These are phyloP conservation scores for Hansfordia pulvinata DNA, from an alignment of 2,329 filamentous ascomycete species.

Conservation along the genomic window DNA sequence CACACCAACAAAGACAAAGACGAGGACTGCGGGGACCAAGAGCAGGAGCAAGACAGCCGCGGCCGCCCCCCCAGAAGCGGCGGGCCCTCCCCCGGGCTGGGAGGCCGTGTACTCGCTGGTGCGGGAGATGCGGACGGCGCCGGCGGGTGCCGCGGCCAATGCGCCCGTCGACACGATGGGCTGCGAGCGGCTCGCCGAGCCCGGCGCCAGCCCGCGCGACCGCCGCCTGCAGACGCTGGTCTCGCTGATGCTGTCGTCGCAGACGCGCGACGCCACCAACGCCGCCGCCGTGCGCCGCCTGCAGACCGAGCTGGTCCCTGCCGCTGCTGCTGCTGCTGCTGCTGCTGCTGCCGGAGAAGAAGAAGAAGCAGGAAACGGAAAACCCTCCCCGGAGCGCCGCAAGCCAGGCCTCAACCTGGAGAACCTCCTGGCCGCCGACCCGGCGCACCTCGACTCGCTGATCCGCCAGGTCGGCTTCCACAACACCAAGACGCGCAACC, in stretches of 20 bases:
- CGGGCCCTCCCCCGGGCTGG: constrained; percentile 32
- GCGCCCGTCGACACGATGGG: constrained; percentile 97
- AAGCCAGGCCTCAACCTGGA: constrained; percentile 54
- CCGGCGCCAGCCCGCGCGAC: constrained; percentile 32
- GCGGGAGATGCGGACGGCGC: constrained; percentile 54
- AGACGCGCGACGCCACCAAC: constrained; percentile 88
- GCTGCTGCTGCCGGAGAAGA: background rate
- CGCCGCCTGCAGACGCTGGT: constrained; percentile 78
- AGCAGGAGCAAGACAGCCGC: background rate
- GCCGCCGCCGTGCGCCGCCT: constrained; percentile 70
- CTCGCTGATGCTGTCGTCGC: constrained; percentile 78
- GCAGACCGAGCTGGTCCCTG: constrained; percentile 55
- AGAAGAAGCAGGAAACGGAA: too few species aligned
- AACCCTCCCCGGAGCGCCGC: background rate
- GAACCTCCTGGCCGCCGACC: constrained; percentile 61
- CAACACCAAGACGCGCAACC: constrained; percentile 81
- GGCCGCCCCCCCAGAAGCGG: constrained; percentile 4
- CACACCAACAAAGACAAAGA: background rate
- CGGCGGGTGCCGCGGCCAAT: constrained; percentile 42
- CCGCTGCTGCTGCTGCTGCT: constrained; percentile 24
- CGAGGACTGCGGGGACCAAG: background rate
- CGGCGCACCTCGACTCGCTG: constrained; percentile 52
- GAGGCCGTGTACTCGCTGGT: constrained; percentile 66
- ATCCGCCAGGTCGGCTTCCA: constrained; percentile 85
- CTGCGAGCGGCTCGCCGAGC: constrained; percentile 61